phyloP scores from a whole-genome alignment of 1,284 basidiomycete species.

The Ceratobasidium sp. region DNA sequence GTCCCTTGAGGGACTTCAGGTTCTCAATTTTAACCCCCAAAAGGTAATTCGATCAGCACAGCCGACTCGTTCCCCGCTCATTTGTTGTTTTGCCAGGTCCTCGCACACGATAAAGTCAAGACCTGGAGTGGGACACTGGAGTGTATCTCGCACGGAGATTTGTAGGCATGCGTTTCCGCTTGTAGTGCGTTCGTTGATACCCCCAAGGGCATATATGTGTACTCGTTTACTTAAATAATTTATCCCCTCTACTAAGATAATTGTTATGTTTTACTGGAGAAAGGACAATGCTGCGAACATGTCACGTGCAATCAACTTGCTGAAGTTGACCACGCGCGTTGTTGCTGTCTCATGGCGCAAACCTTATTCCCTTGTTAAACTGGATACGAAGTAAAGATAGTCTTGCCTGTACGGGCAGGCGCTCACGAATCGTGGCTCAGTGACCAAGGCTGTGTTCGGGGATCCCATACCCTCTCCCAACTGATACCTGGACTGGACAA shows the following conservation, averaged over 20 bases:
- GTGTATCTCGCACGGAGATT: slow-evolving; percentile 52
- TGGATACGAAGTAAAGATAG: not conserved
- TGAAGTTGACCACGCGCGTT: no score
- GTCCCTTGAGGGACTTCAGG: slow-evolving; percentile 88
- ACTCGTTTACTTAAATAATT: not conserved
- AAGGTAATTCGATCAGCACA: slow-evolving; percentile 66
- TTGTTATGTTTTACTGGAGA: not conserved
- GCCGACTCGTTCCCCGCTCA: not conserved
- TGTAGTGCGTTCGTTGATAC: not conserved
- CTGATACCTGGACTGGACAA: slow-evolving; percentile 4
- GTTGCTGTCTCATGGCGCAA: not conserved
- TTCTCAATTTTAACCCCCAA: slow-evolving; percentile 82
- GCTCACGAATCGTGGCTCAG: not conserved
- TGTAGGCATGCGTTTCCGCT: not conserved
- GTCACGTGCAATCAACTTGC: not conserved
- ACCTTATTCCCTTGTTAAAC: not conserved
- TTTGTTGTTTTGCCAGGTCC: slow-evolving; percentile 55
- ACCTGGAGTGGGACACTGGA: slow-evolving; percentile 74
- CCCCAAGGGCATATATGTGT: not conserved
- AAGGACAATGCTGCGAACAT: not conserved
- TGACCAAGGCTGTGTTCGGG: slow-evolving; percentile 23
- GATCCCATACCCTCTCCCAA: not conserved
- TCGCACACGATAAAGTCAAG: slow-evolving; percentile 64
- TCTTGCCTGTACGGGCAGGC: not conserved
- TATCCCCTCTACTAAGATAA: not conserved